Evolutionary conservation across 2,329 filamentous ascomycete genomes (phyloP), one percentile per base, ranked within the genome.

Genomic region (Daldinia sp.): DNA sequence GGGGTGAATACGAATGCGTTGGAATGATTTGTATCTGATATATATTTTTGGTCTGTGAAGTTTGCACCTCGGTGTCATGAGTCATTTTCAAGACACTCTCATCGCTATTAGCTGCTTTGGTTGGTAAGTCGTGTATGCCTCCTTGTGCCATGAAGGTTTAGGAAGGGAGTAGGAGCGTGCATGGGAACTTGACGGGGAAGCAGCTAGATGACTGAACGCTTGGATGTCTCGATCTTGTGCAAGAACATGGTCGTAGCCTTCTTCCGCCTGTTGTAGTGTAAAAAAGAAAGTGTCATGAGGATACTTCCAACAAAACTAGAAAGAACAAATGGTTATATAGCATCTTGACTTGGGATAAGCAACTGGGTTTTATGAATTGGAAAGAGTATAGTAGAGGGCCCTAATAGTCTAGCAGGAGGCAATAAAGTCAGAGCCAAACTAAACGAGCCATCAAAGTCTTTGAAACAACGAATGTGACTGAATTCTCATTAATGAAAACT

Each of bases 391-490:
- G n/a, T n/a, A n/a, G n/a, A n/a, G n/a, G n/a, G n/a, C n/a, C n/a
- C n/a, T n/a, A n/a, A n/a, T n/a, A n/a, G 37, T 60, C 41, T 51
- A 64, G 70, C 72, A 65, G 64, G 71, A 73, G 71, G 71, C 67
- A 73, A 70, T 69, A 71, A 70, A 72, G 63, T 70, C 32, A 73
- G 76, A 79, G 77, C 75, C 74, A 75, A 74, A 73, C 76, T 77
- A 75, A 73, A 76, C 73, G 70, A 68, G 72, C 71, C 69, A 68
- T 70, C 68, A 70, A 70, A 68, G 72, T 74, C n/a, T n/a, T 77
- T 76, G 74, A 78, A 77, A 78, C 76, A 71, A 71, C 74, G 76
- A 74, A 79, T 78, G 78, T 77, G 73, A 73, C 70, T 68, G 65
- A 61, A 34, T 30, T 48, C 39, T 49, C 37, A n/a, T n/a, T n/a